phyloP scores from a whole-genome alignment of 257 asterid genomes.

The Euphrasia confusa region DNA sequence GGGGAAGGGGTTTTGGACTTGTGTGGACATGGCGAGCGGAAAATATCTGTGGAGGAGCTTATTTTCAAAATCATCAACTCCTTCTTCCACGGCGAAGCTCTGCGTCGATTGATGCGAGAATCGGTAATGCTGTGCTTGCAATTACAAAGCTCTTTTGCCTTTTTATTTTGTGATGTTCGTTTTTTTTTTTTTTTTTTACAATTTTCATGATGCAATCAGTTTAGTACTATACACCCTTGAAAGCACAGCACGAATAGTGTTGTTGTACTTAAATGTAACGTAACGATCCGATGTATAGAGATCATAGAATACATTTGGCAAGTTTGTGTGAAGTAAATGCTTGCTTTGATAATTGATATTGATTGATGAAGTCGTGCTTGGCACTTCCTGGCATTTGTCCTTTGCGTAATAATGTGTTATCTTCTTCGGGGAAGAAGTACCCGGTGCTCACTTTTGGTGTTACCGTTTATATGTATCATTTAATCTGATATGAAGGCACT shows the following conservation, averaged over 20 bases:
- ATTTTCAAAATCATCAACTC: conserved; percentile 33
- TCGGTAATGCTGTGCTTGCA: conserved; percentile 24
- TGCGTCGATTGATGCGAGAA: conserved; percentile 31
- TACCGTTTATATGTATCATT: neutral
- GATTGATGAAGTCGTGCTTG: conserved; percentile 6
- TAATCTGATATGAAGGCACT: neutral
- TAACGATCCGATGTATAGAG: conserved; percentile 29
- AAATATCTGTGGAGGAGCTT: conserved; percentile 79
- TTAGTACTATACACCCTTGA: no score
- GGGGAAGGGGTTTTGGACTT: conserved; percentile 67
- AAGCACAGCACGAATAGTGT: conserved; percentile 13
- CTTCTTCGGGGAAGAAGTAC: no score
- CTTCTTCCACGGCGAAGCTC: conserved; percentile 32
- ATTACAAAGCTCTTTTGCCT: conserved; percentile 8
- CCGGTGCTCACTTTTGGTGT: neutral
- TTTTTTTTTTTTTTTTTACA: no score
- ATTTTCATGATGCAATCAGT: no score
- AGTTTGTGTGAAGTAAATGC: conserved; percentile 15
- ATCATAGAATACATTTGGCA: conserved; percentile 8
- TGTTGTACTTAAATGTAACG: neutral
- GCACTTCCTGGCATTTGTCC: neutral
- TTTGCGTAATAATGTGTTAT: no score
- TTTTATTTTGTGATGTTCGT: no score
- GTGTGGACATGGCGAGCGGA: conserved; percentile 92
- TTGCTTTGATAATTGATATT: neutral